Percentiles rank a stretch among this genome's conserved stretches.
phyloP scores from a whole-genome alignment of 805 yeast species.

The Metschnikowia gelsemii region DNA sequence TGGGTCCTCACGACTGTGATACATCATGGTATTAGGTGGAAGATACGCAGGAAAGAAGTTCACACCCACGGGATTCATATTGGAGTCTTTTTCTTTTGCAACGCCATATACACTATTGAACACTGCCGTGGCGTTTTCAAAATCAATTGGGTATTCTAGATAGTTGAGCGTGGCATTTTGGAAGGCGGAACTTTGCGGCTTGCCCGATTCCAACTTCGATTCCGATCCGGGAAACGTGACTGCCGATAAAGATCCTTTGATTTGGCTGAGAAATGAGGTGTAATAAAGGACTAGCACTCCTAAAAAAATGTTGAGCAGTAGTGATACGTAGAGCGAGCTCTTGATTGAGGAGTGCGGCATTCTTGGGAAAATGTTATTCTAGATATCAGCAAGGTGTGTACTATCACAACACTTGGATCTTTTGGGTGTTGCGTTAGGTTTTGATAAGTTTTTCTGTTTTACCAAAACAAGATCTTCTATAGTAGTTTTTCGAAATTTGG shows the following conservation, averaged over 20 bases:
- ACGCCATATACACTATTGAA: constrained; percentile 57
- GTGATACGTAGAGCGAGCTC: constrained; percentile 1
- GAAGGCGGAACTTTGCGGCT: background rate
- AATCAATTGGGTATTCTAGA: constrained; percentile 30
- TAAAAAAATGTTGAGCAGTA: constrained; percentile 5
- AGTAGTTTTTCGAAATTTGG: too few relatives aligned
- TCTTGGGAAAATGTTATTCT: background rate
- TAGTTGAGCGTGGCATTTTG: constrained; percentile 6
- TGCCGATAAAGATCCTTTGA: background rate
- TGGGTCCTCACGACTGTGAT: constrained; percentile 49
- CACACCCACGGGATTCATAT: constrained; percentile 56
- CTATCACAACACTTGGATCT: background rate
- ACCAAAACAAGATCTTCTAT: background rate
- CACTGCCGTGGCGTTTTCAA: constrained; percentile 51
- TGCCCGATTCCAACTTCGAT: too few relatives aligned
- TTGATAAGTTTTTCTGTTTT: background rate
- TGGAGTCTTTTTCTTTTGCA: constrained; percentile 50
- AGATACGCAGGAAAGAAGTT: constrained; percentile 59
- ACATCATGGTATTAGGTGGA: constrained; percentile 57
- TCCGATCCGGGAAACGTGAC: too few relatives aligned
- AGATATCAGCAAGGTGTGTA: background rate
- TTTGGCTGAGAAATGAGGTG: background rate
- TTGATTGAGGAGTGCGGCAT: background rate
- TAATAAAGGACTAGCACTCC: constrained; percentile 1
- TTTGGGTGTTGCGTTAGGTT: background rate